Base-by-base conservation (phyloP, 176 grass and related monocot species). In the Carex parvula region DNA sequence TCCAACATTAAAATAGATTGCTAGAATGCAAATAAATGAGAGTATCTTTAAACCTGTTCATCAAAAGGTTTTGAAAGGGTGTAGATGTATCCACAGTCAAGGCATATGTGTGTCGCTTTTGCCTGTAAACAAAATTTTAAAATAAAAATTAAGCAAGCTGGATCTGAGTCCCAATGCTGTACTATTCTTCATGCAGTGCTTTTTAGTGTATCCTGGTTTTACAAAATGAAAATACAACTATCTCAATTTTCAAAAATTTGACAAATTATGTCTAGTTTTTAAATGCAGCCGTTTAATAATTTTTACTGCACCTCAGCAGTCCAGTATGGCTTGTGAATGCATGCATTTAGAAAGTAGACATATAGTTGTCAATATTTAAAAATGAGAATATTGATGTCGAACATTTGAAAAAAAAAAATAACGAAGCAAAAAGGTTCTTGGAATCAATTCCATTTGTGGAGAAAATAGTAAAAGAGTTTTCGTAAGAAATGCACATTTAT, bases 41-140 rank as follows among this genome's bases (percentile, higher is more conserved):
- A 41, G 24, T 9, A 3, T 79, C 8, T 80, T 70, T 84, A 85
- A 16, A 87, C 96, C 91, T 99, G 93, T 9, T 99, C 93, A 41
- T 95, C 93, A n/a, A 99, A 99, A 89, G 96, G 66, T 89, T 99
- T 99, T 10, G 85, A 37, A 55, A 99, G 88, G 41, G 91, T 93
- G 91, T 99, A 99, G 48, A 99, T 94, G 81, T 88, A 99, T 65
- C 96, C 93, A 88, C 96, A 99, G 73, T 99, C 96, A 48, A 95
- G 91, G 68, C 91, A 99, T 55, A 95, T 92, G 80, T 95, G 96
- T 50, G 96, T 99, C 79, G 93, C 96, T 88, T 87, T 99, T 81
- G 91, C 93, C 91, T 99, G 90, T 4, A 91, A 80, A 64, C 21
- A 35, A 21, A 83, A n/a, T 52, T 9, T 8, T 32, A 33, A 32